Conservation (phyloP, 2,329 filamentous ascomycete genomes). For the Pseudocercospora vitis region DNA sequence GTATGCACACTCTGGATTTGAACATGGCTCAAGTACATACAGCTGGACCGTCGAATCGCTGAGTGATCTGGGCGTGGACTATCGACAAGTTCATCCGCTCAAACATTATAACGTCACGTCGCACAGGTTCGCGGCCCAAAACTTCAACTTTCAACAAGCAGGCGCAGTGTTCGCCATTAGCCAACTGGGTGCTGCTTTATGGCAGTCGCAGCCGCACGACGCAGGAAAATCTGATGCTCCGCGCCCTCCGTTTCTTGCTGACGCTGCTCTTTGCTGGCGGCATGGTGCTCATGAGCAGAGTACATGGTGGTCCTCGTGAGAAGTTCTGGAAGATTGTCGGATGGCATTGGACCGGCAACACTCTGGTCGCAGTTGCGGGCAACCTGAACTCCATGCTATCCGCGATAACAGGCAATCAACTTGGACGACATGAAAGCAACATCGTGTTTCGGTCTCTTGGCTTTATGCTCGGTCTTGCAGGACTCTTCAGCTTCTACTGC, state of each 20-base stretch:
- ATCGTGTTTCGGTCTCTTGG: slow-evolving; percentile 19
- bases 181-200: slow-evolving; percentile 17
- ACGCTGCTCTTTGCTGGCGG: slow-evolving; percentile 18
- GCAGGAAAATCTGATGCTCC: slow-evolving; percentile 6
- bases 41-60: slow-evolving; percentile 23
- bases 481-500: slow-evolving; percentile 23
- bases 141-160: slow-evolving; percentile 21
- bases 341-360: slow-evolving; percentile 27
- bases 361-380: slow-evolving; percentile 18
- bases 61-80: slow-evolving; percentile 25
- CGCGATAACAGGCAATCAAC: slow-evolving; percentile 9
- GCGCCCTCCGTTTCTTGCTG: slow-evolving; percentile 17
- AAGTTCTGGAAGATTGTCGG: slow-evolving; percentile 24
- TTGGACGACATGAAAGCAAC: slow-evolving; percentile 17
- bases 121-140: slow-evolving; percentile 9
- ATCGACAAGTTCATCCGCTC: slow-evolving; percentile 28
- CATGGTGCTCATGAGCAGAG: slow-evolving; percentile 20
- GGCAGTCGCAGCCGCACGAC: slow-evolving; percentile 7
- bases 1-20: slow-evolving; percentile 16
- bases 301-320: slow-evolving; percentile 28
- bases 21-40: slow-evolving; percentile 17
- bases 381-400: slow-evolving; percentile 25
- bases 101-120: slow-evolving; percentile 27
- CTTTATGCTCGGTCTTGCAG: slow-evolving; percentile 13
- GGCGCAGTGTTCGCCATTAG: slow-evolving; percentile 20